A percentile compares a stretch with the other conserved stretches of the same genome.
These are phyloP conservation scores for Hymenoscyphus occultus DNA, from an alignment of 2,329 filamentous ascomycete genomes.

Conservation along the genomic window DNA sequence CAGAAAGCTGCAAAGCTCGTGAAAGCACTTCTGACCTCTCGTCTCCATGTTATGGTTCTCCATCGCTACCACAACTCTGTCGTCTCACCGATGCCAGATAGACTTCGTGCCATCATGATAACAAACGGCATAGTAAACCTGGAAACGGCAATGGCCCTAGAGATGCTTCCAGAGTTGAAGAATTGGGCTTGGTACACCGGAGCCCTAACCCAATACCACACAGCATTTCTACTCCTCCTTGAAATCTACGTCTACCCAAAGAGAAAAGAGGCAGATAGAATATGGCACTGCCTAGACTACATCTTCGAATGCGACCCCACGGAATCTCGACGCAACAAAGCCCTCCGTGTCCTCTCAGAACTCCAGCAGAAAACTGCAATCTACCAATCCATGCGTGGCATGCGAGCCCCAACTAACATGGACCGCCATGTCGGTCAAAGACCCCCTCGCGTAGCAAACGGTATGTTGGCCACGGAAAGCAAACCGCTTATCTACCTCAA, in stretches of 20 bases:
- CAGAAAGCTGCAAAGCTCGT: slow-evolving; percentile 63
- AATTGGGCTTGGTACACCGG: slow-evolving; percentile 70
- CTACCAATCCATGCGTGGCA: slow-evolving; percentile 58
- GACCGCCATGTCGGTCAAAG: slow-evolving; percentile 31
- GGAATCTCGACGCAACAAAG: slow-evolving; percentile 54
- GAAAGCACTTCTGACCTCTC: slow-evolving; percentile 60
- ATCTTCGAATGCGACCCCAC: slow-evolving; percentile 61
- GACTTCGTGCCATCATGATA: slow-evolving; percentile 61
- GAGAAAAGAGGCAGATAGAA: slow-evolving; percentile 55
- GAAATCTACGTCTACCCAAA: slow-evolving; percentile 55
- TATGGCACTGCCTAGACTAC: slow-evolving; percentile 70
- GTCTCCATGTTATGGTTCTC: slow-evolving; percentile 64
- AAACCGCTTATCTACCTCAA: slow-evolving; percentile 11
- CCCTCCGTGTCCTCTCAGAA: slow-evolving; percentile 58
- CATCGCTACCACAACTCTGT: slow-evolving; percentile 58
- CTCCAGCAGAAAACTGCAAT: slow-evolving; percentile 58
- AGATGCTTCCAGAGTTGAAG: slow-evolving; percentile 49
- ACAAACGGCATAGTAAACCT: slow-evolving; percentile 54
- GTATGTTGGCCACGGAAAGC: slow-evolving; percentile 8
- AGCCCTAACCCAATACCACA: slow-evolving; percentile 71
- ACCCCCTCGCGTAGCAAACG: slow-evolving; percentile 20
- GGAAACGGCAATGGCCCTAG: slow-evolving; percentile 53
- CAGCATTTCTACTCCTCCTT: slow-evolving; percentile 63
- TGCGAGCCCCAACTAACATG: slow-evolving; percentile 47
- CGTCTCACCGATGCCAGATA: slow-evolving; percentile 51